Evolutionary conservation across 2,329 filamentous ascomycete genomes (phyloP).

Genomic region (Periconia digitata): DNA sequence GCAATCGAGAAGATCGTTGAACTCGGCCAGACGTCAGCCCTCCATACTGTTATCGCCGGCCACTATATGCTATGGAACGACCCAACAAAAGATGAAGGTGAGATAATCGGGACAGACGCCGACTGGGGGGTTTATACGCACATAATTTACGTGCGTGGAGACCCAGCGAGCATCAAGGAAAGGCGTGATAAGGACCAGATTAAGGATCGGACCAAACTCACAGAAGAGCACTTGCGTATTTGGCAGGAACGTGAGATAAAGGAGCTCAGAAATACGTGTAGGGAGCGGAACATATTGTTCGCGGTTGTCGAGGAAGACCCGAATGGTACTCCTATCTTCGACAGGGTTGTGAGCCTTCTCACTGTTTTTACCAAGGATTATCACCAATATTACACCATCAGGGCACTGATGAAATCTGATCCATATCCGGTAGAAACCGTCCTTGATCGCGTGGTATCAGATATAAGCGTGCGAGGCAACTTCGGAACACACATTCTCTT

Average conservation of each 20-base stretch:
- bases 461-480: not conserved
- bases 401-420: too few species aligned
- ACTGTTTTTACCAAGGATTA: not conserved
- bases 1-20: slow-evolving; percentile 52
- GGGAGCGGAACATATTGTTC: slow-evolving; percentile 52
- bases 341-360: not conserved
- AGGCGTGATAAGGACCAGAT: slow-evolving; percentile 43
- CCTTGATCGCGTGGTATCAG: too few species aligned
- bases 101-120: slow-evolving; percentile 45
- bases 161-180: slow-evolving; percentile 40
- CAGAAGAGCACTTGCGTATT: slow-evolving; percentile 43
- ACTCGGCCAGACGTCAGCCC: slow-evolving; percentile 37
- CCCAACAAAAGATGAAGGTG: slow-evolving; percentile 17
- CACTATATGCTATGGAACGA: slow-evolving; percentile 59
- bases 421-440: too few species aligned
- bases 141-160: slow-evolving; percentile 58
- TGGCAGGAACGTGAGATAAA: slow-evolving; percentile 55
- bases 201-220: slow-evolving; percentile 38
- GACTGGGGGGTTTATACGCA: slow-evolving; percentile 58
- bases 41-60: slow-evolving; percentile 54
- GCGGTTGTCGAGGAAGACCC: slow-evolving; percentile 18
- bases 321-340: not conserved
- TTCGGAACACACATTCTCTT: slow-evolving; percentile 56
- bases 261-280: slow-evolving; percentile 50
- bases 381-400: too few species aligned